Evolutionary conservation across 805 yeast genomes (phyloP).

Genomic region (Saccharomycopsis capsularis): DNA sequence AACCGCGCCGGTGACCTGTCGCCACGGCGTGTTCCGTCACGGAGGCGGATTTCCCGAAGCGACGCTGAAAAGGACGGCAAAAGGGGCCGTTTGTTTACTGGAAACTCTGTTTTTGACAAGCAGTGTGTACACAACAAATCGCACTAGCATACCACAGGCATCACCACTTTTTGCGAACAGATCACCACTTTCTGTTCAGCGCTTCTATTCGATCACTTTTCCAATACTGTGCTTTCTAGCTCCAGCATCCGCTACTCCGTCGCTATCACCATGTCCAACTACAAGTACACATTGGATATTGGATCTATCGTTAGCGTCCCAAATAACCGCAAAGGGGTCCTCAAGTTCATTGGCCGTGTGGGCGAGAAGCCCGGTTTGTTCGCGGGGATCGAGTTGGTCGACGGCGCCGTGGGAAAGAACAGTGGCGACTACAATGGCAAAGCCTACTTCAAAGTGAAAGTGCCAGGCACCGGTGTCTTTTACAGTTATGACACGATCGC

Average conservation of each 20-base stretch:
- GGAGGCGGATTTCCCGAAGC: too few relatives aligned
- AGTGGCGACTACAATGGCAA: constrained; percentile 74
- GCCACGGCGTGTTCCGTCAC: too few relatives aligned
- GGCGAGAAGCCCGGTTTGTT: constrained; percentile 66
- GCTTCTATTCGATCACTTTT: too few relatives aligned
- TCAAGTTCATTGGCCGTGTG: constrained; percentile 68
- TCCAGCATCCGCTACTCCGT: neutral
- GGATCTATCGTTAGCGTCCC: constrained; percentile 42
- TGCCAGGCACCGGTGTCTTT: constrained; percentile 69
- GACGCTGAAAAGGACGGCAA: too few relatives aligned
- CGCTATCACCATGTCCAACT: neutral
- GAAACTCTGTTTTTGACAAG: too few relatives aligned
- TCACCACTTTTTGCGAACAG: too few relatives aligned
- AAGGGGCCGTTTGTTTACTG: too few relatives aligned
- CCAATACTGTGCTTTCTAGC: neutral
- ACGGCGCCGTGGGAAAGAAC: constrained; percentile 66
- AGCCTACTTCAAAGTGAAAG: constrained; percentile 57
- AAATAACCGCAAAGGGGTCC: constrained; percentile 60
- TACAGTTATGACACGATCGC: constrained; percentile 42
- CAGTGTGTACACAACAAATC: too few relatives aligned
- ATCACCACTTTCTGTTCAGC: too few relatives aligned
- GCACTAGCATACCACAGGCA: too few relatives aligned
- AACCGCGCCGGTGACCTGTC: too few relatives aligned
- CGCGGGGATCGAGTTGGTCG: constrained; percentile 81
- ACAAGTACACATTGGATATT: constrained; percentile 6